phyloP scores from a whole-genome alignment of 176 grass and related monocot genomes.

The Avena atlantica region DNA sequence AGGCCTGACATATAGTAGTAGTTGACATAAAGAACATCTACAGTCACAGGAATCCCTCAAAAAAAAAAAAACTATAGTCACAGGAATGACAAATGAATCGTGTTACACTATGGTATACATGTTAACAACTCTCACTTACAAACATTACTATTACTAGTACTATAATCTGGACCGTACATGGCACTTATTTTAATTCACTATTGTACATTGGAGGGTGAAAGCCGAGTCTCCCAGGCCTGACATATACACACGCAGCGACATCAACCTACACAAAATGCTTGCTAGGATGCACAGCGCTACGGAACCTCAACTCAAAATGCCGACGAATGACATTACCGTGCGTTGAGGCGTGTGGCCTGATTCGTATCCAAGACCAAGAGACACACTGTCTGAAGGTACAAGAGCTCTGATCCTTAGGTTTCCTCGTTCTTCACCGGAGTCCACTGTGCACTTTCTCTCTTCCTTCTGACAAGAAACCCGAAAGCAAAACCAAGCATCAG shows the following conservation, averaged over 20 bases:
- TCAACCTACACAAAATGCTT: not conserved
- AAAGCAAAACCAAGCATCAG: constrained; percentile 62
- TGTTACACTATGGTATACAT: constrained; percentile 27
- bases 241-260: constrained; percentile 5
- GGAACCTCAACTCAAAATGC: not conserved
- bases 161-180: not conserved
- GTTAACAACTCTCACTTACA: constrained; percentile 2
- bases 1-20: no score
- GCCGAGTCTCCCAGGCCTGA: not conserved
- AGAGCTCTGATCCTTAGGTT: constrained; percentile 29
- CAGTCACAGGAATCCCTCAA: not conserved
- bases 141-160: not conserved
- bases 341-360: not conserved
- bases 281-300: not conserved
- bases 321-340: not conserved
- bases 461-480: constrained; percentile 63
- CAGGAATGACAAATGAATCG: not conserved
- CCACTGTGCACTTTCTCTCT: constrained; percentile 66
- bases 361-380: not conserved
- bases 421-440: constrained; percentile 80
- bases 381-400: not conserved
- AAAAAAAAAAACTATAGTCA: not conserved
- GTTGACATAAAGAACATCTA: not conserved
- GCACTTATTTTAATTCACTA: constrained; percentile 10
- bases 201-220: constrained; percentile 28